A percentile compares a stretch with the other conserved stretches of the same genome.
Conservation (phyloP, 768 basidiomycete species). For the Dacryopinax primogenitus region DNA sequence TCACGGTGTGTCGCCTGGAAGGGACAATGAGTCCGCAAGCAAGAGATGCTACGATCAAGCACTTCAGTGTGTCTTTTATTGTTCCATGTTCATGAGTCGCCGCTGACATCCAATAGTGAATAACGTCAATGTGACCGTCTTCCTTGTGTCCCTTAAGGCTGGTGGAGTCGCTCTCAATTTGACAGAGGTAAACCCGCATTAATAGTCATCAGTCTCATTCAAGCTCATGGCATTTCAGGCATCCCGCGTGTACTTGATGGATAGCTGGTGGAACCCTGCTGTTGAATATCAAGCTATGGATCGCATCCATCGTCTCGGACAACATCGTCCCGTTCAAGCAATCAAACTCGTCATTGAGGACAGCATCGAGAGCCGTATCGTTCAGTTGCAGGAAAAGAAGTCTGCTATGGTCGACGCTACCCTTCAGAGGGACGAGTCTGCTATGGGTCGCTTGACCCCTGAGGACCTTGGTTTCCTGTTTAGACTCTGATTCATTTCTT, state of each 20-base stretch:
- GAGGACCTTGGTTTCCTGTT: slow-evolving; percentile 37
- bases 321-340: slow-evolving; percentile 82
- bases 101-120: slow-evolving; percentile 45
- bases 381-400: slow-evolving; percentile 97
- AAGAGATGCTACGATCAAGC: slow-evolving; percentile 83
- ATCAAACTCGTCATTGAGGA: slow-evolving; percentile 93
- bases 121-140: slow-evolving; percentile 90
- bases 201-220: slow-evolving; percentile 9
- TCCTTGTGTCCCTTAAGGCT: slow-evolving; percentile 85
- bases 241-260: slow-evolving; percentile 91
- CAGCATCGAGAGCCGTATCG: slow-evolving; percentile 88
- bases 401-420: slow-evolving; percentile 88
- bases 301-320: slow-evolving; percentile 91
- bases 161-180: slow-evolving; percentile 87
- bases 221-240: slow-evolving; percentile 31
- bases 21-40: slow-evolving; percentile 97
- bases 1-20: slow-evolving; percentile 84
- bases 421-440: slow-evolving; percentile 70
- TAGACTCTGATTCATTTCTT: slow-evolving; percentile 19
- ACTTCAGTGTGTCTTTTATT: slow-evolving; percentile 56
- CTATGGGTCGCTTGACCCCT: slow-evolving; percentile 87
- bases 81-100: slow-evolving; percentile 13
- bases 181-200: slow-evolving; percentile 38
- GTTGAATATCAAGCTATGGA: slow-evolving; percentile 78
- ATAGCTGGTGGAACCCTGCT: slow-evolving; percentile 99